phyloP scores from a whole-genome alignment of 2,329 filamentous ascomycete genomes.

The Trichoderma endophyticum region DNA sequence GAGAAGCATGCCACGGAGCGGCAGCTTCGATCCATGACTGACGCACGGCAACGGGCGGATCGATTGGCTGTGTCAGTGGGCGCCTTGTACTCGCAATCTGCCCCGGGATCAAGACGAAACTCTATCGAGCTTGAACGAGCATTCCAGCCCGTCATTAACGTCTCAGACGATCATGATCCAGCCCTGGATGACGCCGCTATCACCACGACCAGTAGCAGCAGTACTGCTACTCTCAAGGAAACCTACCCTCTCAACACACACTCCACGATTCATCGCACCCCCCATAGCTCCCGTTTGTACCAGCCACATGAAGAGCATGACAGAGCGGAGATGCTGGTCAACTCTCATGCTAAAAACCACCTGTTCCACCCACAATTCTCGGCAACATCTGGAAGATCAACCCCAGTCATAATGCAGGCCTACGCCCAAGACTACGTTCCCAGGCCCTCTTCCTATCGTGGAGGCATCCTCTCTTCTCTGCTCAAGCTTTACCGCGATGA shows the following conservation, averaged over 20 bases:
- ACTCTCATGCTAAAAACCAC: slow-evolving; percentile 33
- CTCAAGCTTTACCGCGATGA: slow-evolving; percentile 65
- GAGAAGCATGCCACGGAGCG: slow-evolving; percentile 38
- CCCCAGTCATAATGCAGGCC: slow-evolving; percentile 45
- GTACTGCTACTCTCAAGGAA: neutral
- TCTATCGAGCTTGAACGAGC: slow-evolving; percentile 32
- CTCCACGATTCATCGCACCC: slow-evolving; percentile 25
- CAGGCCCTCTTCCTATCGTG: slow-evolving; percentile 64
- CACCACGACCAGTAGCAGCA: neutral
- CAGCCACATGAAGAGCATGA: slow-evolving; percentile 26
- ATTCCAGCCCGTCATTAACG: slow-evolving; percentile 34
- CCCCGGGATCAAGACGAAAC: slow-evolving; percentile 36
- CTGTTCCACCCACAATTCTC: slow-evolving; percentile 30
- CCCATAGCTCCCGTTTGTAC: slow-evolving; percentile 22
- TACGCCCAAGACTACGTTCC: slow-evolving; percentile 58
- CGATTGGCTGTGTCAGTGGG: slow-evolving; percentile 40
- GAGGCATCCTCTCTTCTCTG: slow-evolving; percentile 69
- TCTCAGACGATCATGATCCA: slow-evolving; percentile 29
- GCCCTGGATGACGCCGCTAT: slow-evolving; percentile 22
- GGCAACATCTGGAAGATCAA: slow-evolving; percentile 36
- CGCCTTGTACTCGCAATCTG: slow-evolving; percentile 31
- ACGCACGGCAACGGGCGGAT: slow-evolving; percentile 39
- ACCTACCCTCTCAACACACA: neutral
- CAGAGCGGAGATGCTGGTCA: slow-evolving; percentile 36
- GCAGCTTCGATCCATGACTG: slow-evolving; percentile 39